Evolutionary conservation across 768 basidiomycete species (phyloP).

Genomic region (Pleurotus cornucopiae): DNA sequence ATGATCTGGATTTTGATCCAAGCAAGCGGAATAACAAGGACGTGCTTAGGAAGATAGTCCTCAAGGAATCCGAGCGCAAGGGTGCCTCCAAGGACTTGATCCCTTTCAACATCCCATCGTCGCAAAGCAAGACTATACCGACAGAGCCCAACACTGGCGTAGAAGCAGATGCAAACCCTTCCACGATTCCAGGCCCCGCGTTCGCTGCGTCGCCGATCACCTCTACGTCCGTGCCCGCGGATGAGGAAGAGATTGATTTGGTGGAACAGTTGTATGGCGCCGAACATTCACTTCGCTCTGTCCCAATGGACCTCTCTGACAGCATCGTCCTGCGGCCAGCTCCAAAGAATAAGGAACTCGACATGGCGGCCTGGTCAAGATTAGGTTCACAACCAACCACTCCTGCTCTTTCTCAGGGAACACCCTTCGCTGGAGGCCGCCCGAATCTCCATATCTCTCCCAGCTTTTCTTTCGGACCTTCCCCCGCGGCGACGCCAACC

Average conservation of each 20-base stretch:
- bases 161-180: conserved; percentile 17
- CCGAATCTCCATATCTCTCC: conserved; percentile 3
- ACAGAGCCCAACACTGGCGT: conserved; percentile 11
- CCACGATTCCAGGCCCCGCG: conserved; percentile 13
- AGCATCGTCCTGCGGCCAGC: conserved; percentile 77
- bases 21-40: conserved; percentile 80
- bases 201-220: not conserved
- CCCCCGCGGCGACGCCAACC: conserved; percentile 11
- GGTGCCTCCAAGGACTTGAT: conserved; percentile 56
- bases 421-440: conserved; percentile 9
- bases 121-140: not conserved
- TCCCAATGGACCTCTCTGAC: conserved; percentile 75
- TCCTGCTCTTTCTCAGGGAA: conserved; percentile 16
- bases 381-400: conserved; percentile 44
- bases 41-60: conserved; percentile 69
- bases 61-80: conserved; percentile 58
- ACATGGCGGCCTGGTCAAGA: conserved; percentile 79
- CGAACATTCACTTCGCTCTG: conserved; percentile 66
- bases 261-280: conserved; percentile 93
- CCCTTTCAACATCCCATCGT: conserved; percentile 30
- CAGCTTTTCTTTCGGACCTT: conserved; percentile 5
- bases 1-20: conserved; percentile 92
- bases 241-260: conserved; percentile 89
- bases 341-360: conserved; percentile 87
- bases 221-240: conserved; percentile 14